Base-by-base conservation (phyloP, 2,329 filamentous ascomycete species). In the Diaporthe sp. region DNA sequence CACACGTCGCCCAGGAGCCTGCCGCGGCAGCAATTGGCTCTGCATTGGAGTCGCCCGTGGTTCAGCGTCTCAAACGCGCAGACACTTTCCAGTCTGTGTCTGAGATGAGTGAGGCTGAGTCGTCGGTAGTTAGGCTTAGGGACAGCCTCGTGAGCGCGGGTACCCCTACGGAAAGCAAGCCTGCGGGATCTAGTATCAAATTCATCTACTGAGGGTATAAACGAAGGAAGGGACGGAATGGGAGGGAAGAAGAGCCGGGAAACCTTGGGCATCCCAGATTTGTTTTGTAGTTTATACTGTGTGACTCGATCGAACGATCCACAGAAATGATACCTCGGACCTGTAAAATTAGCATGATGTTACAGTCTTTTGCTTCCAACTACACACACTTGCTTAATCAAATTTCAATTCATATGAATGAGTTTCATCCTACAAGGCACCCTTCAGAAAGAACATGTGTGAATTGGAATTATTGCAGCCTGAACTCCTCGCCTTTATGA, bases 151-250 rank as follows among this genome's bases (percentile, higher is more conserved):
- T 67, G 22, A 75, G 72, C 13, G 25, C 39, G 25, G 42, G 55
- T 25, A 42, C 57, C 28, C 58, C 53, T 4, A 72, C 28, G n/a
- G 67, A 28, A 19, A 58, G 49, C 58, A 60, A 72, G 51, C 37
- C 57, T 37, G 62, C 39, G 28, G 72, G 75, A 39, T 75, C 67
- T 9, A 75, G 49, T 44, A 72, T 76, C 49, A 60, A 75, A 28
- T 51, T 75, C 17, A 68, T 70, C 28, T 76, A 68, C 31, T 72
- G 44, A 44, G 49, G 22, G 37, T 42, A 31, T 42, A 15, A n/a
- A 44, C 39, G 13, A 22, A 58, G 39, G 57, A 22, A 58, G 61
- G 60, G 22, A 0, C 19, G 42, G 10, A 68, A 58, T 34, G 34
- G 25, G 34, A 37, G 34, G 19, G 22, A 12, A 53, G 46, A 1